Base-by-base conservation (phyloP, 345 rosid genomes). In the Eucalyptus polyanthemos region DNA sequence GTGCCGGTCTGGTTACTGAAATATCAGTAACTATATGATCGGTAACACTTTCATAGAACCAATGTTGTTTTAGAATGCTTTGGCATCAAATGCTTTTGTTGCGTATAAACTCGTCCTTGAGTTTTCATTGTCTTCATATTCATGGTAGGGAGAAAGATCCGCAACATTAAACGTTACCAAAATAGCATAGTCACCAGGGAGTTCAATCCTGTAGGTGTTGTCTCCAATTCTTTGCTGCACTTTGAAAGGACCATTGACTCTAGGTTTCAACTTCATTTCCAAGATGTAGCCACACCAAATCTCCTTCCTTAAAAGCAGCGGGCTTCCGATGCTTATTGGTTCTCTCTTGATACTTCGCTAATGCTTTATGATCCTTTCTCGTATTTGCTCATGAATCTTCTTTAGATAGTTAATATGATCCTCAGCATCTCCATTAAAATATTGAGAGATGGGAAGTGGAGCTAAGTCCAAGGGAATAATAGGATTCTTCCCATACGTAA, bases 41-140 rank as follows among this genome's bases (percentile, higher is more conserved):
- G 7, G n/a, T 27, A 60, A 60, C 69, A 11, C 16, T 27, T 60
- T 19, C 1, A n/a, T 56, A 60, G 31, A 60, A 60, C 16, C 1
- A 0, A 67, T 14, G 14, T 67, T 34, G 17, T 67, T 9, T n/a
- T 3, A 34, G 40, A n/a, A n/a, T n/a, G 76, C 76, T 67, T 5
- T 0, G 0, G 22, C 76, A 67, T 69, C 2, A 3, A 0, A 69
- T 34, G 4, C 14, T 69, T 34, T 34, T 31, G 14, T 12, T 69
- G 24, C 24, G 1, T 19, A 12, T 16, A 69, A 69, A 69, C 24
- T 34, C 0, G 1, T 17, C 80, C 42, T 3, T 34, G 2, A 69
- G 4, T 17, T 69, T 69, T 19, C 24, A 8, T 34, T 9, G 13
- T 67, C 80, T 69, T 34, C 42, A 1, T 34, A 7, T 17, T 34